Percentiles rank a stretch among this genome's conserved stretches.
phyloP scores from a whole-genome alignment of 225 moss, liverwort and hornwort species.

The Anthoceros angustus region DNA sequence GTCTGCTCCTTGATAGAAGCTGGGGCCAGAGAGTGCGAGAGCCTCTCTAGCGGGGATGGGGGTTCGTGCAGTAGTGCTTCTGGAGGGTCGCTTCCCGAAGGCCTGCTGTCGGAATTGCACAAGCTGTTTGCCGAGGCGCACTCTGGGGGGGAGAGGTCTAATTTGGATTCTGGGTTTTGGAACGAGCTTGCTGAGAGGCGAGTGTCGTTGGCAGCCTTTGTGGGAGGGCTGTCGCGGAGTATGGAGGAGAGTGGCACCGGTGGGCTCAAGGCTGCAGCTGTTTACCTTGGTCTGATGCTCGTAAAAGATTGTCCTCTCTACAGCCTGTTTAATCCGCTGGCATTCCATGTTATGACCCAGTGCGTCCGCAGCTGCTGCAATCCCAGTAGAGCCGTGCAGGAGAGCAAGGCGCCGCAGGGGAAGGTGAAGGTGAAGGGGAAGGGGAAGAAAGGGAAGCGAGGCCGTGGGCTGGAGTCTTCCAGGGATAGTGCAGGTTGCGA shows the following conservation, averaged over 20 bases:
- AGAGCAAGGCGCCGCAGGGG: conserved; percentile 10
- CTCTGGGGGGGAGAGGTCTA: conserved; percentile 7
- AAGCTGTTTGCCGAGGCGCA: conserved; percentile 13
- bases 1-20: conserved; percentile 19
- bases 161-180: conserved; percentile 17
- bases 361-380: conserved; percentile 29
- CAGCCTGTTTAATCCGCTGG: conserved; percentile 37
- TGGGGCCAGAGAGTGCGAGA: conserved; percentile 20
- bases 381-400: conserved; percentile 5
- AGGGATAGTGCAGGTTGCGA: not conserved
- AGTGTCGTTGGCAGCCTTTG: conserved; percentile 20
- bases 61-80: conserved; percentile 6
- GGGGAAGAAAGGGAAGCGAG: conserved; percentile 8
- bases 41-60: conserved; percentile 2
- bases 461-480: not conserved
- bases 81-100: conserved; percentile 12
- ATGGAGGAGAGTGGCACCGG: conserved; percentile 23
- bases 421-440: conserved; percentile 21
- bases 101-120: conserved; percentile 15
- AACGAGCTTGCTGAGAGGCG: conserved; percentile 25
- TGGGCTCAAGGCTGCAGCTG: conserved; percentile 23
- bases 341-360: conserved; percentile 27
- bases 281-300: conserved; percentile 28
- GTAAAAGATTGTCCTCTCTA: conserved; percentile 31
- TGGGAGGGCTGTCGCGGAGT: conserved; percentile 17